Percentiles rank a stretch among this genome's conserved stretches.
Conservation (phyloP, 148 eudicot genomes). For the Chenopodium berlandieri region DNA sequence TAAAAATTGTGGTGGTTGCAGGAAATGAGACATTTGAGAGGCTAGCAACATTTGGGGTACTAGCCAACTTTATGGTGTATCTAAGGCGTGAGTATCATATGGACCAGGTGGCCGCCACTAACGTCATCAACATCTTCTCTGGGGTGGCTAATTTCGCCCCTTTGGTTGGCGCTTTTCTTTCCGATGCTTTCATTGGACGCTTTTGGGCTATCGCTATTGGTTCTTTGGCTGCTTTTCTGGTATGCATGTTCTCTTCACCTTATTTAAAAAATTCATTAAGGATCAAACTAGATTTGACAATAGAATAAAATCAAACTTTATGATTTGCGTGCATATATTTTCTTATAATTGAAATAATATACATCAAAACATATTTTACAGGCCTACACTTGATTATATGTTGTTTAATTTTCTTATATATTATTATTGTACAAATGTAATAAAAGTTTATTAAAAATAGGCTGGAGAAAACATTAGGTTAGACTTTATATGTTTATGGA, state of each 20-base stretch:
- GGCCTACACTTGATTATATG: too few species aligned
- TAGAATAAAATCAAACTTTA: too few species aligned
- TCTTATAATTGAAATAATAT: too few species aligned
- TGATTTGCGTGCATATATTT: too few species aligned
- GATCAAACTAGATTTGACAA: too few species aligned
- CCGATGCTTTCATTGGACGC: slow-evolving; percentile 74
- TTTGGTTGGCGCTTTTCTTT: slow-evolving; percentile 70
- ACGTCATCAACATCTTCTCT: slow-evolving; percentile 51
- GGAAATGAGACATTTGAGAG: slow-evolving; percentile 95
- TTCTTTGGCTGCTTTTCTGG: slow-evolving; percentile 56
- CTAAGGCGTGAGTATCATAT: slow-evolving; percentile 57
- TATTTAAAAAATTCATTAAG: too few species aligned
- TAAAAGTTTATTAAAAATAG: too few species aligned
- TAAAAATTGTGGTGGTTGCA: slow-evolving; percentile 21
- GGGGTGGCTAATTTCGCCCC: slow-evolving; percentile 68
- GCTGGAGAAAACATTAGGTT: too few species aligned
- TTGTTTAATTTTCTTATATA: too few species aligned
- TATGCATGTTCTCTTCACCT: slow-evolving; percentile 16
- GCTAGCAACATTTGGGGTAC: slow-evolving; percentile 63
- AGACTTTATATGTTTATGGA: too few species aligned
- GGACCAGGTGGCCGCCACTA: slow-evolving; percentile 78
- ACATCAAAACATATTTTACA: too few species aligned
- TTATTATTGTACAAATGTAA: too few species aligned
- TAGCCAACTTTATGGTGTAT: slow-evolving; percentile 75
- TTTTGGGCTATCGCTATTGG: slow-evolving; percentile 59